Conservation (phyloP, 306 rosid species). For the Dicorynia guianensis region DNA sequence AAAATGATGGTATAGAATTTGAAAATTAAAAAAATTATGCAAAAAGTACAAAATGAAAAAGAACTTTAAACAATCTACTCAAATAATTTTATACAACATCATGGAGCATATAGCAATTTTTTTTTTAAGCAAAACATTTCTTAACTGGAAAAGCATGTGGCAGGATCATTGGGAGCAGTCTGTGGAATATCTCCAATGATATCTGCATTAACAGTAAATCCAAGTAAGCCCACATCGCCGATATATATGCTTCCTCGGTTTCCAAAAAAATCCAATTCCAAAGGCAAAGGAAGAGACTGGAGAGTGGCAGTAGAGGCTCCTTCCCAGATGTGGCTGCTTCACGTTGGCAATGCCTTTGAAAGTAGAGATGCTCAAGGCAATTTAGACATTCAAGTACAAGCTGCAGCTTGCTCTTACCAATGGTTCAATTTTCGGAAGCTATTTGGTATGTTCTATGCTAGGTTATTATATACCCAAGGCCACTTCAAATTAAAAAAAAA, state of each 20-base stretch:
- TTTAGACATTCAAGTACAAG: conserved; percentile 68
- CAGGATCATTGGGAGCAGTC: conserved; percentile 89
- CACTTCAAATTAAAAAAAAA: too few species aligned
- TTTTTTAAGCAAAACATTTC: too few species aligned
- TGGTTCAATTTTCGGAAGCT: conserved; percentile 89
- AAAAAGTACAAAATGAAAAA: too few species aligned
- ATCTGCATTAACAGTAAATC: conserved; percentile 78
- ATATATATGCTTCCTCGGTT: conserved; percentile 81
- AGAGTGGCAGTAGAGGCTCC: conserved; percentile 75
- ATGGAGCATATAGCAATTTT: too few species aligned
- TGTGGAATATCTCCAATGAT: conserved; percentile 88
- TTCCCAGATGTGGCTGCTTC: conserved; percentile 85
- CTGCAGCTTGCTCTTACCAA: conserved; percentile 83
- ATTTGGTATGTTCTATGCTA: conserved; percentile 55
- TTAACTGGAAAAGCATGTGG: too few species aligned
- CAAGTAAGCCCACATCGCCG: conserved; percentile 71
- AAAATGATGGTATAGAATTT: too few species aligned
- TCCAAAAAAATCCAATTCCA: conserved; percentile 22
- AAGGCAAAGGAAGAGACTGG: conserved; percentile 66
- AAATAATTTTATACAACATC: too few species aligned
- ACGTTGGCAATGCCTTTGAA: conserved; percentile 85
- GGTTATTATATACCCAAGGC: too few species aligned
- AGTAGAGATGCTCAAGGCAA: conserved; percentile 47
- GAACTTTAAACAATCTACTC: too few species aligned
- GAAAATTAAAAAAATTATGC: too few species aligned